Percentiles rank a stretch among this genome's conserved stretches.
Conservation (phyloP, 192 early-diverging fungal species). For the Coemansia sp. region DNA sequence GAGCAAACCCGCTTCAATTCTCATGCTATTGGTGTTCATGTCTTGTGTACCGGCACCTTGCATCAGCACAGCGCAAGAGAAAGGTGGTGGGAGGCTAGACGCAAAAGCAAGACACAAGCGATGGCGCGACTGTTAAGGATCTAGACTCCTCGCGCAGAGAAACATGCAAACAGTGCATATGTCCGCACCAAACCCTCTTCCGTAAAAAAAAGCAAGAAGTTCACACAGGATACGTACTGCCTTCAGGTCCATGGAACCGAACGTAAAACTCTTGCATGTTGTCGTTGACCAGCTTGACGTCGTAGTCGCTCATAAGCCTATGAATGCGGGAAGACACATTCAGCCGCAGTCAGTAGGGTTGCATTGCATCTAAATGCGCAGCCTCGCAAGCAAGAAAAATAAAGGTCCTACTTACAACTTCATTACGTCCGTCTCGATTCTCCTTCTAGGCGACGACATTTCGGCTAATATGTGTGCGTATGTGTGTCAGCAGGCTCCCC, state of each 20-base stretch:
- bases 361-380: not conserved
- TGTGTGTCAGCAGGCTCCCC: not conserved
- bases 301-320: conserved; percentile 99
- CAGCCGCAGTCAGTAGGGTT: not conserved
- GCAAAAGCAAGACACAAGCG: not conserved
- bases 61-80: not conserved
- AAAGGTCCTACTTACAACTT: conserved; percentile 81
- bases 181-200: not conserved
- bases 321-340: not conserved
- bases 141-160: not conserved
- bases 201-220: not conserved
- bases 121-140: not conserved
- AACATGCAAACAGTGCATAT: not conserved
- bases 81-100: not conserved
- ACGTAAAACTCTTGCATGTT: conserved; percentile 99
- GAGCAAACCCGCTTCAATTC: not conserved
- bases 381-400: not conserved
- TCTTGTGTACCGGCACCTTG: not conserved
- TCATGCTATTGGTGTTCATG: not conserved
- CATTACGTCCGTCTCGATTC: conserved; percentile 99
- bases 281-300: conserved; percentile 97
- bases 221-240: conserved; percentile 65
- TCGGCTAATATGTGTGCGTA: conserved; percentile 10
- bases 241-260: conserved; percentile 87
- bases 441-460: conserved; percentile 88